Conservation (phyloP, 2,329 filamentous ascomycete species). For the Fonsecaea pedrosoi region DNA sequence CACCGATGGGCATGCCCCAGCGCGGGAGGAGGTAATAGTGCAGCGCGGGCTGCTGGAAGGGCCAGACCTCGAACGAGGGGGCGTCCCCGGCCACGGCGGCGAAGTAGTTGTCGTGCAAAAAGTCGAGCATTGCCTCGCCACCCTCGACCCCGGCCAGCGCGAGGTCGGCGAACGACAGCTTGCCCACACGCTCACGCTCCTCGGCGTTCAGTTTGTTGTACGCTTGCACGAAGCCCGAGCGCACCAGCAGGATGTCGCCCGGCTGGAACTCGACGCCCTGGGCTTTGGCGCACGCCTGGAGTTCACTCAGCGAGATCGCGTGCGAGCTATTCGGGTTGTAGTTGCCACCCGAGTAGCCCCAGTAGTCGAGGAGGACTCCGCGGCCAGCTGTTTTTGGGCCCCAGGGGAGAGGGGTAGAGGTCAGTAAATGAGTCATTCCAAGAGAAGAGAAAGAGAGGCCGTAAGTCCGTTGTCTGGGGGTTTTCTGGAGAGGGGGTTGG, state of each 20-base stretch:
- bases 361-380: constrained; percentile 7
- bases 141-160: constrained; percentile 60
- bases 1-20: constrained; percentile 53
- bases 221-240: constrained; percentile 68
- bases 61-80: constrained; percentile 68
- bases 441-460: no score
- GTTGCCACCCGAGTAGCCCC: not conserved
- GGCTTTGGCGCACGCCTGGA: constrained; percentile 64
- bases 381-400: constrained; percentile 4
- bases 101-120: constrained; percentile 73
- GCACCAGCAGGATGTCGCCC: constrained; percentile 70
- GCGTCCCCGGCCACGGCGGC: constrained; percentile 69
- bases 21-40: constrained; percentile 51
- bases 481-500: not conserved
- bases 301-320: constrained; percentile 52
- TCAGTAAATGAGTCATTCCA: not conserved
- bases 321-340: constrained; percentile 2
- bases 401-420: not conserved
- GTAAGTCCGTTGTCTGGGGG: no score
- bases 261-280: constrained; percentile 56
- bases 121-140: constrained; percentile 63
- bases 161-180: constrained; percentile 43
- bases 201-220: constrained; percentile 56
- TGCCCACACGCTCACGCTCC: constrained; percentile 43
- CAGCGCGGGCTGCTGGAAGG: constrained; percentile 50